These are phyloP conservation scores for Leucocoprinus birnbaumii DNA, from an alignment of 768 basidiomycete genomes.

Conservation along the genomic window DNA sequence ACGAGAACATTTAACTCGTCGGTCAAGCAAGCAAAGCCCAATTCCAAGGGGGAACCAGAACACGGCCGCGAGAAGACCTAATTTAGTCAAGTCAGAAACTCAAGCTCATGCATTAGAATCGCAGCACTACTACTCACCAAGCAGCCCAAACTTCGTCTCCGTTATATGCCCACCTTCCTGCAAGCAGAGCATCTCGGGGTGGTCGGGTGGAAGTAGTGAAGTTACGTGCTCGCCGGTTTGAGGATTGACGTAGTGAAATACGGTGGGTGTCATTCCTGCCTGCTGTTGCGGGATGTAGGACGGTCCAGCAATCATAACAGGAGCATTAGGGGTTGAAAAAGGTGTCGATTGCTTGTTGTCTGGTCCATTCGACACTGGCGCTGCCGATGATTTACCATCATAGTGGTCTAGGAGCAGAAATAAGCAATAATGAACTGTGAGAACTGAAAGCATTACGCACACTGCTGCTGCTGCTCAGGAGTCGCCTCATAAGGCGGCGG, in stretches of 20 bases:
- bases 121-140: slow-evolving; percentile 55
- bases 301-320: slow-evolving; percentile 16
- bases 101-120: slow-evolving; percentile 11
- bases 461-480: slow-evolving; percentile 1
- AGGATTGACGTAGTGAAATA: slow-evolving; percentile 72
- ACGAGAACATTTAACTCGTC: slow-evolving; percentile 58
- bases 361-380: not conserved
- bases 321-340: not conserved
- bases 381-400: not conserved
- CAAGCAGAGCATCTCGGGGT: slow-evolving; percentile 86
- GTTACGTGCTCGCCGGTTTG: slow-evolving; percentile 51
- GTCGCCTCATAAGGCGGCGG: slow-evolving; percentile 18
- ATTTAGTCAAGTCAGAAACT: slow-evolving; percentile 1
- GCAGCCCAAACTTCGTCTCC: slow-evolving; percentile 62
- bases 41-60: slow-evolving; percentile 88
- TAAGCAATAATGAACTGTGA: not conserved
- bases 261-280: slow-evolving; percentile 39
- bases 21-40: slow-evolving; percentile 74
- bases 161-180: slow-evolving; percentile 69
- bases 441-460: not conserved
- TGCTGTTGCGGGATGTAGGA: slow-evolving; percentile 27
- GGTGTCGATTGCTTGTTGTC: not conserved
- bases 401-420: not conserved
- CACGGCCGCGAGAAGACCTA: slow-evolving; percentile 78
- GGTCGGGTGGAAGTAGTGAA: slow-evolving; percentile 68